Conservation (phyloP, 2,329 filamentous ascomycete genomes). For the Pseudocercospora vitis region DNA sequence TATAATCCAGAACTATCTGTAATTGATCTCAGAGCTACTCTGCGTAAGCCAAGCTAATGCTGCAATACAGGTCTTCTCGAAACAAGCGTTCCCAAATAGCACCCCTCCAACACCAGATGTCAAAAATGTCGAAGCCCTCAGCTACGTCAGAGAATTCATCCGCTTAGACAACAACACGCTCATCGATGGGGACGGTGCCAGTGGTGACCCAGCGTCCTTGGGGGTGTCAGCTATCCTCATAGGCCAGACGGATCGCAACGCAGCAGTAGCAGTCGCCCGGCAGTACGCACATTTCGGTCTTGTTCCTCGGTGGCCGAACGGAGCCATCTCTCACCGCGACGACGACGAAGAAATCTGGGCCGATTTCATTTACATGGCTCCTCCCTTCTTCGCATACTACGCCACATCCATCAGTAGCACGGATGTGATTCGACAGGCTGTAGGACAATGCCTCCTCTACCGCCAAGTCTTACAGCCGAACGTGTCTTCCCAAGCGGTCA, state of each 20-base stretch:
- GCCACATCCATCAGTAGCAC: slow-evolving; percentile 42
- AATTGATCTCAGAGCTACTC: slow-evolving; percentile 35
- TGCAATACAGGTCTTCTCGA: slow-evolving; percentile 7
- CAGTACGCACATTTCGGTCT: slow-evolving; percentile 45
- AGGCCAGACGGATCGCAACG: slow-evolving; percentile 38
- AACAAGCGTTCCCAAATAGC: slow-evolving; percentile 18
- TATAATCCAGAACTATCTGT: slow-evolving; percentile 41
- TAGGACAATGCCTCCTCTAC: slow-evolving; percentile 48
- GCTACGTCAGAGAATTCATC: slow-evolving; percentile 35
- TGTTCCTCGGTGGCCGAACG: slow-evolving; percentile 40
- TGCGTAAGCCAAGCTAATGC: background rate
- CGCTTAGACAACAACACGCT: slow-evolving; percentile 40
- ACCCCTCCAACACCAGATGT: slow-evolving; percentile 10
- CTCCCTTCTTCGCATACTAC: slow-evolving; percentile 51
- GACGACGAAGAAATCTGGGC: slow-evolving; percentile 49
- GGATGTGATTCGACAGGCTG: slow-evolving; percentile 38
- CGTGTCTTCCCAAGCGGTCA: slow-evolving; percentile 19
- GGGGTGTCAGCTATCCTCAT: slow-evolving; percentile 49
- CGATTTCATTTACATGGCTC: slow-evolving; percentile 53
- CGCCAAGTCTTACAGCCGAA: slow-evolving; percentile 41
- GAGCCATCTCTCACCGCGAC: slow-evolving; percentile 52
- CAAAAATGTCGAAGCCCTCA: slow-evolving; percentile 20
- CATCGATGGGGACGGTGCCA: slow-evolving; percentile 40
- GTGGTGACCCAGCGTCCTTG: slow-evolving; percentile 50
- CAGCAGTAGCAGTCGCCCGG: slow-evolving; percentile 38